Base-by-base conservation (phyloP, 805 yeast genomes). In the Naumovozyma baii region DNA sequence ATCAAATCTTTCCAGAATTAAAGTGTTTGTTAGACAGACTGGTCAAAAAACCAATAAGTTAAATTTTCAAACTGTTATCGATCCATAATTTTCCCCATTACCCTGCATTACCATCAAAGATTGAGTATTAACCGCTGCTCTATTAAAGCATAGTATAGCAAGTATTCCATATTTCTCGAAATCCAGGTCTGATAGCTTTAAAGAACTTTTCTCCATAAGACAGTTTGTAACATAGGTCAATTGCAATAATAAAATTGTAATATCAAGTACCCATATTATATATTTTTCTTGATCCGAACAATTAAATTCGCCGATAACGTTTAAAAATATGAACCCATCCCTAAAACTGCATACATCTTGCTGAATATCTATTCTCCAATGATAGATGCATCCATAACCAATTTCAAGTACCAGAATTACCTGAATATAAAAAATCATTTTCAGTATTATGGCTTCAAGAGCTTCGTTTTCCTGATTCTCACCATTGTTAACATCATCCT, bases 251-350 rank as follows among this genome's bases (percentile, higher is more conserved):
- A 44, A 36, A 16, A 49, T 39, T 5, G 39, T 30, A 31, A 45
- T 14, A 20, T 51, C 55, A 4, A 51, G 45, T n/a, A 39, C 35
- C 38, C 44, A 39, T 12, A 51, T 32, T 4, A 39, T 34, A 10
- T 22, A 7, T 45, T 37, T 32, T 32, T 5, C 10, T 15, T 19
- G 25, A 16, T 41, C 12, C 10, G 43, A 48, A 26, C 48, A 43
- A 9, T 49, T 45, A 19, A 41, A 43, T 29, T 49, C 55, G 9
- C 50, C 55, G 7, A 51, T 35, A 10, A 51, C 15, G 25, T 42
- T 45, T 17, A 49, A 34, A 32, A 46, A 41, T 31, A 48, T 13
- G 26, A 39, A 44, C 4, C 49, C 49, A n/a, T 32, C 37, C 15
- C 40, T 40, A 39, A 43, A 41, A 5, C 36, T 31, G 28, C 52